These are phyloP conservation scores for Mycena haematopus DNA, from an alignment of 768 basidiomycete genomes.

Conservation along the genomic window DNA sequence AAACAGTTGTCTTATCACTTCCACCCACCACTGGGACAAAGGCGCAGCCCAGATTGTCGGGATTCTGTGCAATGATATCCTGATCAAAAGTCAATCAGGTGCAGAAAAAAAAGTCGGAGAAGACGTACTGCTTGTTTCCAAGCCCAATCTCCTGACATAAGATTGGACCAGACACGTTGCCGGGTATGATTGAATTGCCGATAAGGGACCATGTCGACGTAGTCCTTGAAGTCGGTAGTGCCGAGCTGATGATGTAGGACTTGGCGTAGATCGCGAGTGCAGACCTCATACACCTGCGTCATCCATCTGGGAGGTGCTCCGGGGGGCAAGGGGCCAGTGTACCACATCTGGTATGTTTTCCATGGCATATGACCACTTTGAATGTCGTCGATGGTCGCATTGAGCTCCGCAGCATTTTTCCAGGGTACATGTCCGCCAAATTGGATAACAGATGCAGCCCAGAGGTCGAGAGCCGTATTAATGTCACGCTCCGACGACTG, in stretches of 20 bases:
- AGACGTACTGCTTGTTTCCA: background rate
- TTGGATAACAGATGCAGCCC: background rate
- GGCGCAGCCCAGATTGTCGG: background rate
- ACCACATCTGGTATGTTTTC: background rate
- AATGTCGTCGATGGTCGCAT: background rate
- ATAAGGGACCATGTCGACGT: background rate
- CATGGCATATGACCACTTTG: background rate
- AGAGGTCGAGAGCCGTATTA: background rate
- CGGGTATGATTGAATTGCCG: background rate
- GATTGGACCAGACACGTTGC: background rate
- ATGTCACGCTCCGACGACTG: background rate
- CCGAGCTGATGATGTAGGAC: background rate
- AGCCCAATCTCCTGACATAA: background rate
- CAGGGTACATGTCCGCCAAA: background rate
- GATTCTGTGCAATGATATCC: background rate
- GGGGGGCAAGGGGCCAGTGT: background rate
- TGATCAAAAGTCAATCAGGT: background rate
- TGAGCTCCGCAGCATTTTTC: background rate
- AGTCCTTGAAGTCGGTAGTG: background rate
- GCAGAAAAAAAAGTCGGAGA: background rate
- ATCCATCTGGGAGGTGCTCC: background rate
- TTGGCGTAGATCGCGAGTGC: background rate
- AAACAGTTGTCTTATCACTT: background rate
- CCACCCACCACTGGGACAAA: background rate
- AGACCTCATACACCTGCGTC: background rate